Evolutionary conservation across 225 moss, liverwort and hornwort species (phyloP).

Genomic region (Pleurozium schreberi): DNA sequence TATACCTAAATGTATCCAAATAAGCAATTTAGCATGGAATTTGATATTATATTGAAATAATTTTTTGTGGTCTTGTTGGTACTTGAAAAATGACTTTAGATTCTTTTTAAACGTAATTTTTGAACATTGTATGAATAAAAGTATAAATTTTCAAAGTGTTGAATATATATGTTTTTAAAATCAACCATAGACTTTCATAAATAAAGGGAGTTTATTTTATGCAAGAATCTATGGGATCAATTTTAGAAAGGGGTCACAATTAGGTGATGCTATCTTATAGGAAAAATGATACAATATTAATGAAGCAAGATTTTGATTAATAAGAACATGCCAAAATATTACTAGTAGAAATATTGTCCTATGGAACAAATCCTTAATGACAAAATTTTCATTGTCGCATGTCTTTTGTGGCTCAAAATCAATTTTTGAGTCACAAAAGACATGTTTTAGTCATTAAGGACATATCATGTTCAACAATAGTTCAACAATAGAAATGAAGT

Average conservation of each 20-base stretch:
- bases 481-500: too few species aligned
- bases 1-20: not conserved
- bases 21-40: not conserved
- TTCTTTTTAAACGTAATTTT: too few species aligned
- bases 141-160: too few species aligned
- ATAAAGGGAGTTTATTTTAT: not conserved
- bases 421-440: not conserved
- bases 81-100: too few species aligned
- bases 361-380: not conserved
- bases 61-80: not conserved
- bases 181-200: too few species aligned
- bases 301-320: too few species aligned
- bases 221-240: not conserved
- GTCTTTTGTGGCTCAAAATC: not conserved
- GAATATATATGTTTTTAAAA: too few species aligned
- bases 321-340: too few species aligned
- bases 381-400: not conserved
- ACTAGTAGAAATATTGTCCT: too few species aligned
- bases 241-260: not conserved
- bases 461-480: fast-evolving
- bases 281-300: too few species aligned
- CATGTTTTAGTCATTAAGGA: not conserved
- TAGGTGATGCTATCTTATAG: not conserved
- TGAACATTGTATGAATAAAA: too few species aligned
- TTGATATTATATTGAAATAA: not conserved